Conservation (phyloP, 257 asterid species). For the Cynanchum wilfordii region DNA sequence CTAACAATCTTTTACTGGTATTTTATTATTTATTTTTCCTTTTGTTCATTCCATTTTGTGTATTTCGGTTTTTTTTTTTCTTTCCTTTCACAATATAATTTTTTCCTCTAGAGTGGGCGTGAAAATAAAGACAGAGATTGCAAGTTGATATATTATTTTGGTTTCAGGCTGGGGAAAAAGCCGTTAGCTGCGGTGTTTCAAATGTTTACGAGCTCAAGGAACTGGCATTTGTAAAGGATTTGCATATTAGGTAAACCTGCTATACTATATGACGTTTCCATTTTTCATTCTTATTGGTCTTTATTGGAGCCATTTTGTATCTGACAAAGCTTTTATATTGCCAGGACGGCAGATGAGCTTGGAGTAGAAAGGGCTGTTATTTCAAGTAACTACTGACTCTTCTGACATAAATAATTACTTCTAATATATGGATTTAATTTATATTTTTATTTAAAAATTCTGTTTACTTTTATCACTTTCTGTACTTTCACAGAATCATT, state of each 20-base stretch:
- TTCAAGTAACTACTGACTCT: slow-evolving; percentile 54
- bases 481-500: neutral
- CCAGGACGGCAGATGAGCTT: slow-evolving; percentile 70
- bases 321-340: slow-evolving; percentile 12
- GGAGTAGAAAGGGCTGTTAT: slow-evolving; percentile 57
- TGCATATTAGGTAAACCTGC: slow-evolving; percentile 55
- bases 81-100: neutral
- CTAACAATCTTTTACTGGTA: slow-evolving; percentile 65
- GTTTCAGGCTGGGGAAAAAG: slow-evolving; percentile 83
- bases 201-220: slow-evolving; percentile 68
- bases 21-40: neutral
- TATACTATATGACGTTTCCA: too few relatives aligned
- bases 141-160: slow-evolving; percentile 6
- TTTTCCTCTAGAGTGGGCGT: neutral
- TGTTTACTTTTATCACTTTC: neutral
- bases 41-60: neutral
- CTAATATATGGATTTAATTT: neutral
- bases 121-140: neutral
- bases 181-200: slow-evolving; percentile 70
- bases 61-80: slow-evolving; percentile 1
- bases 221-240: slow-evolving; percentile 48
- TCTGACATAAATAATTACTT: neutral
- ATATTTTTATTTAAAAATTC: neutral
- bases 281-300: slow-evolving; percentile 4
- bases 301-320: slow-evolving; percentile 1